These are phyloP conservation scores for Oehlia diaphana DNA, from an alignment of 192 early-diverging fungal species.

Conservation along the genomic window DNA sequence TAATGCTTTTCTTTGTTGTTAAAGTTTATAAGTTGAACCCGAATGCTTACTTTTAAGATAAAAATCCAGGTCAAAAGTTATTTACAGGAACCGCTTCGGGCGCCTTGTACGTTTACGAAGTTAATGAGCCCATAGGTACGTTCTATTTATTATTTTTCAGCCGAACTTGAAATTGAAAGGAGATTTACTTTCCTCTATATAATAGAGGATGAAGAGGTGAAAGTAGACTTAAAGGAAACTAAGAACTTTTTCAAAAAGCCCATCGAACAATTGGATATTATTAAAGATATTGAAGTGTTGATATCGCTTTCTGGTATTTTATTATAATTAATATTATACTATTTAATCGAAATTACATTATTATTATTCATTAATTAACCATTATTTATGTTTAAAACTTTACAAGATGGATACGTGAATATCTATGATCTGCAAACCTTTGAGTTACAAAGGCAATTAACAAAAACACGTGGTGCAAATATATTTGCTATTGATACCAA, in stretches of 20 bases:
- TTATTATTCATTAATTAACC: no score
- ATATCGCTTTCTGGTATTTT: slow-evolving; percentile 63
- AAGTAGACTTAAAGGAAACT: slow-evolving; percentile 63
- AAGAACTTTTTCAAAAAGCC: slow-evolving; percentile 70
- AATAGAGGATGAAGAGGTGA: slow-evolving; percentile 50
- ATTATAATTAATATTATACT: background rate
- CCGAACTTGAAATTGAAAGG: background rate
- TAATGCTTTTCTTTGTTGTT: background rate
- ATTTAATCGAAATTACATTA: background rate
- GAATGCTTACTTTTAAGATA: slow-evolving; percentile 26
- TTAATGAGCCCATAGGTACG: slow-evolving; percentile 57
- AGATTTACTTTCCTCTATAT: background rate
- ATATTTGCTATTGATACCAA: slow-evolving; percentile 72
- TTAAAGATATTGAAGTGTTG: slow-evolving; percentile 72
- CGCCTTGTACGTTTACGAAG: slow-evolving; percentile 67
- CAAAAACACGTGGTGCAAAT: slow-evolving; percentile 73
- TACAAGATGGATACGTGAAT: slow-evolving; percentile 66
- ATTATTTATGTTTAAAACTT: background rate
- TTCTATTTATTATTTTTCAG: background rate
- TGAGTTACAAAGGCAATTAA: slow-evolving; percentile 63
- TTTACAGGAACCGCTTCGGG: slow-evolving; percentile 71
- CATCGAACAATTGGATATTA: slow-evolving; percentile 73
- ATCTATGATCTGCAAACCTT: slow-evolving; percentile 77
- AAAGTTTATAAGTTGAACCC: background rate
- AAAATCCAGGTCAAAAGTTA: slow-evolving; percentile 61